Base-by-base conservation (phyloP, 768 basidiomycete species). In the Lactarius hengduanensis region DNA sequence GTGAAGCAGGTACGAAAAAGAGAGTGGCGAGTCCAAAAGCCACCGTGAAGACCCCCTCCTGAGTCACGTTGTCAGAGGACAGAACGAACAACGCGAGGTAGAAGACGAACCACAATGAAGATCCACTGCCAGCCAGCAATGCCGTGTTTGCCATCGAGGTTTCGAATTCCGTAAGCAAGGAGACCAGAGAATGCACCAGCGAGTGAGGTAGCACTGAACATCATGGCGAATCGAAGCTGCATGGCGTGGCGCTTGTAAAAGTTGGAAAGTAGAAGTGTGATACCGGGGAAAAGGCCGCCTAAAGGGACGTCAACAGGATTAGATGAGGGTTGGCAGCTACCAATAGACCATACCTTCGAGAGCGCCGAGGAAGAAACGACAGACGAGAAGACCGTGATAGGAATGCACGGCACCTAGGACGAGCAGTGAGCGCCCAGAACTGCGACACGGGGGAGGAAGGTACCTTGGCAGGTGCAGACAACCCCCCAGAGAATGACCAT, bases 401-500 rank as follows among this genome's bases (percentile, higher is more conserved):
- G 67, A 77, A 69, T 71, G 80, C 72, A 76, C 84, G n/a, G 83
- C 68, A 2, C 83, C 83, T 82, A 65, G 9, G 47, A 10, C 38
- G 40, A 45, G 41, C 0, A n/a, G 32, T 9, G 43, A 43, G 34
- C 11, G 40, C 22, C 20, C 1, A 30, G 43, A 59, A 22, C 22
- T 9, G 41, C n/a, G 41, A 13, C 7, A n/a, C 4, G 13, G 22
- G 22, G 32, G 13, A 7, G n/a, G 38, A 26, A 34, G n/a, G 22
- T 26, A 81, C 86, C 87, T 81, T 90, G 87, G 45, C 84, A 76
- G 8, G 85, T 80, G 15, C 83, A 80, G 13, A 86, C 80, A 22
- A 88, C 56, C 20, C 89, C 89, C 88, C 89, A 91, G 0, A 84
- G 69, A 0, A 83, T 80, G 59, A 89, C 74, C 81, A 89, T 84